Base-by-base conservation (phyloP, 139 green algal genomes). In the Marvania coccoides region DNA sequence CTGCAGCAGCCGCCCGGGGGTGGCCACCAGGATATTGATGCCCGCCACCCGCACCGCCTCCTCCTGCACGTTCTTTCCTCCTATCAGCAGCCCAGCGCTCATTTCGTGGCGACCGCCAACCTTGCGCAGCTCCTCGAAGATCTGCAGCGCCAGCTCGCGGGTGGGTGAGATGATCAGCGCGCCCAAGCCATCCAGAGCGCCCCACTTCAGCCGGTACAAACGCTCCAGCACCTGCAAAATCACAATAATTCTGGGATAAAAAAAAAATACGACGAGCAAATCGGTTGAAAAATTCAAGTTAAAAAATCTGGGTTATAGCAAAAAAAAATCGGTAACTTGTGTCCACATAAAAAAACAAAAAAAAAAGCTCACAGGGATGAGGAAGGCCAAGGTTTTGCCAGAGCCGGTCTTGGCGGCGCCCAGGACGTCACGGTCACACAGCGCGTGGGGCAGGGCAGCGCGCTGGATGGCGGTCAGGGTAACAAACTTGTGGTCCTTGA, bases 391-490 rank as follows among this genome's bases (percentile, higher is more conserved):
- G 1, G 94, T 98, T 77, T 99, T 99, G 37, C 13, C 76, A 26
- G 71, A 94, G n/a, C 94, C 94, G 2, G 94, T 99, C 69, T 98
- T 99, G 7, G 94, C 94, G 2, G 94, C 94, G 15, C 94, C 94
- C 37, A 99, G 77, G 6, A 98, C 76, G 58, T 99, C 94, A 0
- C 94, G 67, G 1, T 92, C 94, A 23, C 58, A 72, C 23, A 99
- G 81, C 7, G 92, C 91, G 47, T 97, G 91, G 1, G 94, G 94
- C 33, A 99, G 60, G 4, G 90, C 82, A 12, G 91, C 88, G 0
- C 89, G 74, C 80, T 99, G 94, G 36, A 99, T 93, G 9, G 92
- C 94, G 4, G 94, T 99, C 63, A 94, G 61, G 2, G 33, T 76
- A 2, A 74, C 64, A 47, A 82, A 96, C 26, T 83, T 81, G 61